These are phyloP conservation scores for Diaporthe citrichinensis DNA, from an alignment of 2,329 filamentous ascomycete genomes.

Conservation along the genomic window DNA sequence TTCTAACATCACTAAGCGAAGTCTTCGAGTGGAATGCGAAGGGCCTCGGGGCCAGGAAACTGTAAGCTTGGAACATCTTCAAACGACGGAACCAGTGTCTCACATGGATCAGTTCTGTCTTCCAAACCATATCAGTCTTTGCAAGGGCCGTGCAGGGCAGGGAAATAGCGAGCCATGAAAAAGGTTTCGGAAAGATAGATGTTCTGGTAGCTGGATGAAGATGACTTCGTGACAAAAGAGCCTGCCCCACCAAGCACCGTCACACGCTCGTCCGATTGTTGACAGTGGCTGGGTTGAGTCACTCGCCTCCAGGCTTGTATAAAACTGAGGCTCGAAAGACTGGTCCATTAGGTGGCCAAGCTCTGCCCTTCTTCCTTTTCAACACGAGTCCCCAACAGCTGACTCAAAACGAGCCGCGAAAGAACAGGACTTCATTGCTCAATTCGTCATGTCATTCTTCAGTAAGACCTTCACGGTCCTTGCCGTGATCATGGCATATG, in stretches of 20 bases:
- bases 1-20: no score
- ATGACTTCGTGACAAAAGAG: not conserved
- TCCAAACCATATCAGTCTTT: no score
- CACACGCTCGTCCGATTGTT: not conserved
- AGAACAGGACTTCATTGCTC: not conserved
- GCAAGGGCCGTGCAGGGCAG: no score
- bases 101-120: no score
- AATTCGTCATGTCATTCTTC: not conserved
- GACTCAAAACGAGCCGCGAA: not conserved
- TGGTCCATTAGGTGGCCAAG: not conserved
- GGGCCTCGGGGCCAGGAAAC: no score
- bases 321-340: not conserved
- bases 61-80: no score
- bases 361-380: not conserved
- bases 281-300: not conserved
- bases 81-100: no score
- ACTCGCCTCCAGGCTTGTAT: not conserved
- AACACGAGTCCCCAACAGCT: not conserved
- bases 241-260: not conserved
- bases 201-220: not conserved
- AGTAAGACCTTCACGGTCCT: not conserved
- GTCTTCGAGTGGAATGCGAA: no score
- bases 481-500: not conserved
- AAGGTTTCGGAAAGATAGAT: rapidly evolving
- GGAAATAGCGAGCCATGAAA: no score